Evolutionary conservation across 805 yeast species (phyloP), one percentile per base, ranked within the genome.

Genomic region (Barnettozyma wickerhamii): DNA sequence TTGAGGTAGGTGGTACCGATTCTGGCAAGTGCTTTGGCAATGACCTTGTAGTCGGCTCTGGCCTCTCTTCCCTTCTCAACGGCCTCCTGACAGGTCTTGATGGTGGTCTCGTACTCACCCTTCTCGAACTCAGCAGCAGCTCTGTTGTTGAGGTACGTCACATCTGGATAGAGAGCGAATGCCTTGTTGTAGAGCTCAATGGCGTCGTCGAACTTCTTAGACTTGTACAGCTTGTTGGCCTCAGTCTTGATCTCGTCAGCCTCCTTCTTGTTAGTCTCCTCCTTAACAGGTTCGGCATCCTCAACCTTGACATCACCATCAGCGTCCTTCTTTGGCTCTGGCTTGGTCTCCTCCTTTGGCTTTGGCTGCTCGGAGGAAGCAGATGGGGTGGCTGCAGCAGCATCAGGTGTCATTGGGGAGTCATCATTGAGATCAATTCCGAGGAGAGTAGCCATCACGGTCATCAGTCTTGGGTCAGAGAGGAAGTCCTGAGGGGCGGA

Each of bases 71-170:
- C 96, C 62, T 85, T 80, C 31, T 87, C 96, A 48, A 91, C 76
- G 19, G 99, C 98, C 37, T 66, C 65, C 52, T 77, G 68, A 63
- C 96, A 83, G 5, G 97, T 87, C 45, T 72, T 66, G 50, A 93
- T 85, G 30, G 96, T 90, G 10, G 81, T 66, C 43, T 89, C 96
- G 56, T 76, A 85, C 58, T 89, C 96, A 47, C 93, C 96, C 64
- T 90, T 88, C 68, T 93, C 99, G 59, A 66, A 93, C 66, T 93
- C 96, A 26, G 99, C 99, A 42, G 99, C 98, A 30, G 99, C 93
- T 57, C 95, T 80, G 73, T 93, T 93, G 72, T 95, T 93, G 62
- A 93, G 74, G 62, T 84, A 93, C 1, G 98, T 91, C 57, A 91
- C 87, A 60, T 93, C 98, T 58, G 80, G 75, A 66, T 71, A 65